A percentile compares a stretch with the other conserved stretches of the same genome.
These are phyloP conservation scores for Cystobasidium tubakii DNA, from an alignment of 768 basidiomycete genomes.

Conservation along the genomic window DNA sequence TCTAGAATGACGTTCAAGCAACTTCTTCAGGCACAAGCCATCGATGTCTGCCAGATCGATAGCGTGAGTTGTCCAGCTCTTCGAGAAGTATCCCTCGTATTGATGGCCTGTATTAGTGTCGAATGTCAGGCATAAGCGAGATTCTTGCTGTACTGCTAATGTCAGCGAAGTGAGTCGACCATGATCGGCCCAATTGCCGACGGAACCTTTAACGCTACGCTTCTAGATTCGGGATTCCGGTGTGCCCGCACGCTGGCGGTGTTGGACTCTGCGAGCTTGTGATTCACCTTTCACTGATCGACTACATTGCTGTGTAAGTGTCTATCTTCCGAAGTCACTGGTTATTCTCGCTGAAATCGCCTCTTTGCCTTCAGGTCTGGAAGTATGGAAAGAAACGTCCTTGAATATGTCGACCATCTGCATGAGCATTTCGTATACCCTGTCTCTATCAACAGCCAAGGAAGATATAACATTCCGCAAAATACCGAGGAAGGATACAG, in stretches of 20 bases:
- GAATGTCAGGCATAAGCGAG: conserved; percentile 87
- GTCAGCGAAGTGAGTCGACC: conserved; percentile 64
- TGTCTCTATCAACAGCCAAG: conserved; percentile 74
- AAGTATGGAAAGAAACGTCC: conserved; percentile 85
- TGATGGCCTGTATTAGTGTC: conserved; percentile 58
- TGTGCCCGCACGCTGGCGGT: conserved; percentile 87
- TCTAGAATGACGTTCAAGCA: conserved; percentile 85
- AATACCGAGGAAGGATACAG: conserved; percentile 51
- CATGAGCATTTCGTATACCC: conserved; percentile 90
- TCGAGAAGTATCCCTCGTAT: not conserved
- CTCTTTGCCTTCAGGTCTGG: conserved; percentile 56
- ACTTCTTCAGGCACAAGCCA: conserved; percentile 74
- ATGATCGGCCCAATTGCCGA: not conserved
- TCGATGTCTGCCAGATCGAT: conserved; percentile 93
- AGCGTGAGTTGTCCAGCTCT: conserved; percentile 18
- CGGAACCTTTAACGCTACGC: not conserved
- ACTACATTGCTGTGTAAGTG: conserved; percentile 68
- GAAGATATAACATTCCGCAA: conserved; percentile 63
- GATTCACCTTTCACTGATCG: conserved; percentile 71
- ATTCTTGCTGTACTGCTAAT: conserved; percentile 82
- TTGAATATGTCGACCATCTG: conserved; percentile 74
- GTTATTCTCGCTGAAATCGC: not conserved
- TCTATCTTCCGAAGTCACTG: not conserved
- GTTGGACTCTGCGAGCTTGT: conserved; percentile 90
- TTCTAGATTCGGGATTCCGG: conserved; percentile 69